phyloP scores from a whole-genome alignment of 2,329 filamentous ascomycete genomes.

The Nothopassalora personata region DNA sequence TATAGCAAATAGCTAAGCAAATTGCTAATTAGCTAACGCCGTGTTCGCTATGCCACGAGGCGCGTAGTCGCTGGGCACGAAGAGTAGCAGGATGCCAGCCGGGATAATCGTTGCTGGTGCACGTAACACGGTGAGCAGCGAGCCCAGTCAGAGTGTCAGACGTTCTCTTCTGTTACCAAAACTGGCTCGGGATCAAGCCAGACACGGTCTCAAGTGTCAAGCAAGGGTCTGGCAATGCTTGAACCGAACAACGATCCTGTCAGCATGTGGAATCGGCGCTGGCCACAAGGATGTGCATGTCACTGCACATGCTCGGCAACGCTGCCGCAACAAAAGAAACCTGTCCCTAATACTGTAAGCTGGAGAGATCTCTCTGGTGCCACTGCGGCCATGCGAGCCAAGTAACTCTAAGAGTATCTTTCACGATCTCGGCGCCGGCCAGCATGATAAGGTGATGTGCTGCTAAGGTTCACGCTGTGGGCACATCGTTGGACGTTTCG shows the following conservation, averaged over 20 bases:
- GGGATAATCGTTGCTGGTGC: not conserved
- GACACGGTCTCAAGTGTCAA: not conserved
- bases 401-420: not conserved
- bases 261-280: not conserved
- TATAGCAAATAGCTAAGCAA: not conserved
- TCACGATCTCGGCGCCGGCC: not conserved
- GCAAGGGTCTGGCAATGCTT: not conserved
- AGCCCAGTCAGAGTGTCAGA: not conserved
- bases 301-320: not conserved
- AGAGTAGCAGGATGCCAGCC: not conserved
- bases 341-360: not conserved
- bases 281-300: not conserved
- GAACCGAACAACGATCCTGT: not conserved
- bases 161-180: not conserved
- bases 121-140: not conserved
- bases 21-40: not conserved
- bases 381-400: constrained; percentile 1
- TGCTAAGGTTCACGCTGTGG: constrained; percentile 6
- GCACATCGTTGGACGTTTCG: not conserved
- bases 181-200: not conserved
- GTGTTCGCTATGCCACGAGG: not conserved
- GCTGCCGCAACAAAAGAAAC: not conserved
- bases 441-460: constrained; percentile 1
- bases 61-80: not conserved
- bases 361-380: not conserved